Conservation (phyloP, 208 protist species). For the Crithidia sp. region DNA sequence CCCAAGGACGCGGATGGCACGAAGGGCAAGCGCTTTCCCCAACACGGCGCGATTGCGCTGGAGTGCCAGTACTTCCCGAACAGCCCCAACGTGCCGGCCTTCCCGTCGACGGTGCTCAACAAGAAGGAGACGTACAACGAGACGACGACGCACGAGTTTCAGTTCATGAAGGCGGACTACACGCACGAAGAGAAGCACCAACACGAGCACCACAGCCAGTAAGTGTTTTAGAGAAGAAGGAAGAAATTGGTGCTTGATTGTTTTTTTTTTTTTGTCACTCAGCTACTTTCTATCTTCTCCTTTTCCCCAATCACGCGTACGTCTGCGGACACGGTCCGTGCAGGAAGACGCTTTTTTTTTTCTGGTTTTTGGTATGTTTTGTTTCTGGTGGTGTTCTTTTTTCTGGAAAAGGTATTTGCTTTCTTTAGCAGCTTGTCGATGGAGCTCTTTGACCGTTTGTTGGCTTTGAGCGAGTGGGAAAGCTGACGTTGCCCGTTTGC, state of each 20-base stretch:
- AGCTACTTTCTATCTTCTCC: not conserved
- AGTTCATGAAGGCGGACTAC: conserved; percentile 47
- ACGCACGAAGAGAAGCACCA: conserved; percentile 23
- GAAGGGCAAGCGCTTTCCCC: conserved; percentile 64
- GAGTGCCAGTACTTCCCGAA: conserved; percentile 87
- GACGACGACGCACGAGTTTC: conserved; percentile 67
- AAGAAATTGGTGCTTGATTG: too few species aligned
- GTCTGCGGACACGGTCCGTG: too few species aligned
- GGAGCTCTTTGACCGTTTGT: too few species aligned
- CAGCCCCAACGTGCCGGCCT: conserved; percentile 61
- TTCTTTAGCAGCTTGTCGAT: too few species aligned
- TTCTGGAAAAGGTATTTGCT: too few species aligned
- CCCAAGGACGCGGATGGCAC: conserved; percentile 59
- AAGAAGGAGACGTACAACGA: conserved; percentile 75
- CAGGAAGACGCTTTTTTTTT: conserved; percentile 1
- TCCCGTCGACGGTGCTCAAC: conserved; percentile 61
- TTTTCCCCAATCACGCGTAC: too few species aligned
- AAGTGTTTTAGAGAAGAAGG: not conserved
- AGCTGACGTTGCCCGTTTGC: too few species aligned
- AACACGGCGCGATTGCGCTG: conserved; percentile 62
- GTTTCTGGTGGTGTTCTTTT: too few species aligned
- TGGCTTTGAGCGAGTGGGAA: too few species aligned
- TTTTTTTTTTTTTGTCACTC: conserved; percentile 14
- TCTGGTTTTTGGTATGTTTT: not conserved
- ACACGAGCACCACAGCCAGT: conserved; percentile 10